Evolutionary conservation across 805 yeast genomes (phyloP).

Genomic region (Suhomyces sp.): DNA sequence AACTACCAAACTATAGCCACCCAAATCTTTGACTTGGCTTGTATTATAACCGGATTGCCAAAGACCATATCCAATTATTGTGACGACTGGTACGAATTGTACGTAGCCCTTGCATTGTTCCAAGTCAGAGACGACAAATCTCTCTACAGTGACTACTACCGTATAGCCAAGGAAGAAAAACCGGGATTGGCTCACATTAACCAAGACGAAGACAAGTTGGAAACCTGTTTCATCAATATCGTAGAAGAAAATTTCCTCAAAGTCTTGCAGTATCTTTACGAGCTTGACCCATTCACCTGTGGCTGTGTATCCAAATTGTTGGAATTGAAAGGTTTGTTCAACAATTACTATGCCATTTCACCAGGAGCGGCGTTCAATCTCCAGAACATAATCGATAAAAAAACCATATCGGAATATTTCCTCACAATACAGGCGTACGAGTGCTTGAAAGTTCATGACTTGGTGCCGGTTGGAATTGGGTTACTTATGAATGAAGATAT

Average conservation of each 20-base stretch:
- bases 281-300: conserved; percentile 60
- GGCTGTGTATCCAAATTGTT: conserved; percentile 59
- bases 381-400: conserved; percentile 12
- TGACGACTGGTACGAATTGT: conserved; percentile 66
- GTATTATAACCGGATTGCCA: conserved; percentile 47
- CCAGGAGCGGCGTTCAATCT: conserved; percentile 9
- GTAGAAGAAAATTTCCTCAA: conserved; percentile 55
- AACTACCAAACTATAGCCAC: conserved; percentile 27
- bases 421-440: conserved; percentile 54
- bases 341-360: conserved; percentile 28
- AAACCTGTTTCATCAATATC: conserved; percentile 49
- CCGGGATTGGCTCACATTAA: conserved; percentile 11
- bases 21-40: conserved; percentile 42
- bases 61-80: conserved; percentile 52
- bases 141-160: conserved; percentile 33
- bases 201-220: conserved; percentile 25
- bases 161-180: conserved; percentile 31
- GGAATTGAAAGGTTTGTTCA: conserved; percentile 61
- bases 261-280: conserved; percentile 57
- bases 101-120: conserved; percentile 53
- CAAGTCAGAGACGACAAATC: conserved; percentile 50
- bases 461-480: conserved; percentile 71
- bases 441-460: conserved; percentile 48
- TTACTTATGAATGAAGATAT: conserved; percentile 42
- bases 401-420: conserved; percentile 53